phyloP scores from a whole-genome alignment of 139 green algal species.

The Chlamydomonas asymmetrica region DNA sequence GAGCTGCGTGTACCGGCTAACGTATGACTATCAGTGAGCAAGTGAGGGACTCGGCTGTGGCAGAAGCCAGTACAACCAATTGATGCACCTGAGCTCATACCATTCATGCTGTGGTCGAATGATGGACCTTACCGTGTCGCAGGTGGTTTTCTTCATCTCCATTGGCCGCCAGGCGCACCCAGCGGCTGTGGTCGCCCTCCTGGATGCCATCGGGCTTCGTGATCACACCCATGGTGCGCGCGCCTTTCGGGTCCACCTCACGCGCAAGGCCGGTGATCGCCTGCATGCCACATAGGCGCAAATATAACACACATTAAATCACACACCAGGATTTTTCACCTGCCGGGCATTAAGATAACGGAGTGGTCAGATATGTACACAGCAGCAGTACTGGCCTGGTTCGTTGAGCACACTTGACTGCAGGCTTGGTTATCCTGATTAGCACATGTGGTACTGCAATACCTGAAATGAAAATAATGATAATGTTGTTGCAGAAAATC shows the following conservation, averaged over 20 bases:
- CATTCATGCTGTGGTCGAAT: too few relatives aligned
- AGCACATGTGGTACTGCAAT: too few relatives aligned
- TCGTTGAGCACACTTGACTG: not conserved
- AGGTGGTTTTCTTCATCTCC: not conserved
- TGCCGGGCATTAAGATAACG: not conserved
- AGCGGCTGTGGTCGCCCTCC: conserved; percentile 5
- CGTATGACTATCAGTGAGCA: too few relatives aligned
- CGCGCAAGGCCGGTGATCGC: not conserved
- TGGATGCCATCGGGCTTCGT: conserved; percentile 28
- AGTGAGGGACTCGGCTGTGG: too few relatives aligned
- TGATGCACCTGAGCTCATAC: too few relatives aligned
- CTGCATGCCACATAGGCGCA: not conserved
- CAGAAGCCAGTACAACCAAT: too few relatives aligned
- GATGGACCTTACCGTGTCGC: not conserved
- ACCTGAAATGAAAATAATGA: too few relatives aligned
- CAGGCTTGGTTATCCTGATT: not conserved
- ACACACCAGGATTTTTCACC: not conserved
- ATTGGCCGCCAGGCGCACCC: not conserved
- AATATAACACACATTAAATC: not conserved
- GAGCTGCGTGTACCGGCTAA: too few relatives aligned
- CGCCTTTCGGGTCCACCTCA: conserved; percentile 15
- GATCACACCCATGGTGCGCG: conserved; percentile 19
- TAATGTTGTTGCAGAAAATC: too few relatives aligned
- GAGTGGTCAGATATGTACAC: not conserved
- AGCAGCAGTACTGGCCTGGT: not conserved